Evolutionary conservation across 345 rosid genomes (phyloP), one percentile per base, ranked within the genome.

Genomic region (Zanthoxylum bungeanum): DNA sequence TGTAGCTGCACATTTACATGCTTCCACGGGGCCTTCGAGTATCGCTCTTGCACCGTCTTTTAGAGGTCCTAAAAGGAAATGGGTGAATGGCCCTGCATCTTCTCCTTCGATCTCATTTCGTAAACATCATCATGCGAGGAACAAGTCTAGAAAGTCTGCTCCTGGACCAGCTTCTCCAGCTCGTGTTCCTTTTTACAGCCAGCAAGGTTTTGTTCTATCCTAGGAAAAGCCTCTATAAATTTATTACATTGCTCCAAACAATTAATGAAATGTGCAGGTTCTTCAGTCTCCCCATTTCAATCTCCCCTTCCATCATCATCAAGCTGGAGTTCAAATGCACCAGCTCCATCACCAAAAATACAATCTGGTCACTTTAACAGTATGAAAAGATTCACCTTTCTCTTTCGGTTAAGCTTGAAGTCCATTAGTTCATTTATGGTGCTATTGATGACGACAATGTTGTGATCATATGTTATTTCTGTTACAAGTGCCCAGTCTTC

Each of bases 21-120:
- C 66, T 55, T 50, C 70, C 37, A 25, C 28, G 50, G 77, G 79
- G 68, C 85, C 86, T 70, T 72, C 85, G 21, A 85, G 88, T 73
- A 88, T 86, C 56, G 73, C 89, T 7, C 72, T 79, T 71, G 83
- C 84, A 70, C 91, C 93, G 46, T 80, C 39, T 58, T 61, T 46
- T 60, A 66, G 64, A 19, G 62, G 55, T 57, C 79, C 82, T 59
- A 69, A 56, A 49, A 71, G 65, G 39, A 75, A 68, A 66, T 64
- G 77, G 84, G 25, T 42, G 27, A 79, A 64, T 11, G 52, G 72
- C 58, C 77, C 77, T 64, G 81, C 77, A 36, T 56, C 66, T 77
- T 69, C 80, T 4, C 86, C 85, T 71, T 71, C 75, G 11, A 12
- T 66, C 27, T 62, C 82, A 50, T 61, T 50, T 59, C 78, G 64